Evolutionary conservation across 129 eudicot species (phyloP), one percentile per base, ranked within the genome.

Genomic region (Artemisia tridentata): DNA sequence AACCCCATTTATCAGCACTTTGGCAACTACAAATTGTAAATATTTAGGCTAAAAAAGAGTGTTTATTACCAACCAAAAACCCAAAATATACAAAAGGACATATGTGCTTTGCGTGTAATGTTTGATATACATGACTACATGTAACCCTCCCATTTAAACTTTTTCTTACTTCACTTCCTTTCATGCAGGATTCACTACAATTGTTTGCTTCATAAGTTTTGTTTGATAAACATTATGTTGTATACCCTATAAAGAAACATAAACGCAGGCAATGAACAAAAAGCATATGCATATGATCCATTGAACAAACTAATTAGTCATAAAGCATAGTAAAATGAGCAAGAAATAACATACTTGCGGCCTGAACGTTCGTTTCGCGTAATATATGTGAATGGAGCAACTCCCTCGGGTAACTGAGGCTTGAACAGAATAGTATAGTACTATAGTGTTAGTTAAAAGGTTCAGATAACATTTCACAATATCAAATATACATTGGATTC

Each of bases 291-390:
- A 60, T 60, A 12, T 21, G 18, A 61, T 62, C 63, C 34, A 51
- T 12, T 60, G 58, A 29, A 63, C 20, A 23, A 16, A 45, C 45
- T 62, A 41, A 16, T 31, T 58, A 8, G 17, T 16, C 21, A 79
- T 49, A 50, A 51, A 67, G 17, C 62, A 72, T 18, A 59, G 47
- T 16, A 45, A 25, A 27, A 49, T 51, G 62, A 43, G 61, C 7
- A 67, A 58, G 65, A 61, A 74, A 73, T 41, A 61, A 71, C 91
- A 60, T 84, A 89, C 96, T 86, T 89, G 16, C 82, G 78, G 54
- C 88, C 83, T 21, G 70, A 81, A 71, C 84, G 86, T 29, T 86
- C 96, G 62, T 89, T 89, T 57, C 88, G 89, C 65, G 46, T 79
- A 29, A 89, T 84, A 70, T 75, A 81, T 70, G 74, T 82, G 78